Evolutionary conservation across 192 early-diverging fungal species (phyloP).

Genomic region (Entomortierella parvispora): DNA sequence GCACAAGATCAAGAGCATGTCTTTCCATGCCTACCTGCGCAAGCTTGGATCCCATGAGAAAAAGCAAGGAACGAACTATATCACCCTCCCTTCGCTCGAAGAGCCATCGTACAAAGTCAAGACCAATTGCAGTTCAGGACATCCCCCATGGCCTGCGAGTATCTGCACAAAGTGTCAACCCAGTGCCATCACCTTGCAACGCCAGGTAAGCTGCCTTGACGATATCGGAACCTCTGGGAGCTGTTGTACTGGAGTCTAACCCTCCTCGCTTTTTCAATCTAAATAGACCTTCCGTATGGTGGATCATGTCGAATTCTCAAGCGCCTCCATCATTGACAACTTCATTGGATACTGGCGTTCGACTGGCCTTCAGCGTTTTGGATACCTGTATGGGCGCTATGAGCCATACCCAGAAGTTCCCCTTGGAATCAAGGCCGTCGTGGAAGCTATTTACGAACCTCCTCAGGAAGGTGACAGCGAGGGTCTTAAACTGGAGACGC

Average conservation of each 20-base stretch:
- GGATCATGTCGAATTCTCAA: constrained; percentile 97
- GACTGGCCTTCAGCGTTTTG: constrained; percentile 91
- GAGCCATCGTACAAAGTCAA: constrained; percentile 85
- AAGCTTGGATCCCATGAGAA: constrained; percentile 78
- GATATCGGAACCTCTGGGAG: too few species aligned
- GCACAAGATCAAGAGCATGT: constrained; percentile 97
- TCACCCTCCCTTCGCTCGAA: constrained; percentile 86
- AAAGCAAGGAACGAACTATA: constrained; percentile 59
- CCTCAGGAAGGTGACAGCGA: constrained; percentile 84
- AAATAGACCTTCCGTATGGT: constrained; percentile 89
- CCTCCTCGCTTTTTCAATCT: not conserved
- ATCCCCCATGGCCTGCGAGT: constrained; percentile 91
- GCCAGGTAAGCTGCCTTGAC: constrained; percentile 58
- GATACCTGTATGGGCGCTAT: constrained; percentile 94
- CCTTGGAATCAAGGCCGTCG: constrained; percentile 95
- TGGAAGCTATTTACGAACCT: constrained; percentile 94
- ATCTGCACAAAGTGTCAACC: constrained; percentile 99
- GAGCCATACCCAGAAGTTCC: constrained; percentile 92
- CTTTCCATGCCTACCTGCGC: constrained; percentile 91
- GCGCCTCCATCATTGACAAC: constrained; percentile 77
- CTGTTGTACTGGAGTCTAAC: too few species aligned
- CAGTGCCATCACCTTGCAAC: constrained; percentile 87
- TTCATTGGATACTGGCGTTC: constrained; percentile 90
- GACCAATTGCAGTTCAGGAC: constrained; percentile 78
- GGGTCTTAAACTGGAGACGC: constrained; percentile 69